Percentiles rank a stretch among this genome's conserved stretches.
Evolutionary conservation across 2,329 filamentous ascomycete genomes (phyloP).

Genomic region (Nigrospora oryzae): DNA sequence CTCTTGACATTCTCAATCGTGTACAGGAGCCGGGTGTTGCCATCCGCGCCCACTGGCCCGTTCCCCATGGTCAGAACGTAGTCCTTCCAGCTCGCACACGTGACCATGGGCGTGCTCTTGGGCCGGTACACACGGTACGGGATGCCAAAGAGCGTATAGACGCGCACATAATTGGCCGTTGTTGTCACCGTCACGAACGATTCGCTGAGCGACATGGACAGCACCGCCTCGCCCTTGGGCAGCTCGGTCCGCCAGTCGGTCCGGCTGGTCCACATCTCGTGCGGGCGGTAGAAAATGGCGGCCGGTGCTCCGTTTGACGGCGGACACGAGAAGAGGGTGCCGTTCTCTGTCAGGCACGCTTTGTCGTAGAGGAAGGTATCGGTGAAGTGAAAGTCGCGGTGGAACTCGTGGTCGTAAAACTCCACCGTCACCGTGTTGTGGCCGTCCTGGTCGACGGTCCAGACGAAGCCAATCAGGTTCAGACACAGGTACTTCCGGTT

Average conservation of each 20-base stretch:
- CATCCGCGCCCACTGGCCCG: constrained; percentile 72
- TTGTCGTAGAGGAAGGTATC: constrained; percentile 96
- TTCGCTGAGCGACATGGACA: constrained; percentile 83
- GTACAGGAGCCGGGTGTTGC: constrained; percentile 72
- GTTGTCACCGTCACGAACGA: constrained; percentile 89
- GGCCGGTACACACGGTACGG: constrained; percentile 85
- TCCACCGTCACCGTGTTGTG: constrained; percentile 93
- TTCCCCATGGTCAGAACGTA: constrained; percentile 97
- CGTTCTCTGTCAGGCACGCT: constrained; percentile 80
- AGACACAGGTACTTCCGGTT: constrained; percentile 89
- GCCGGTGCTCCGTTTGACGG: constrained; percentile 59
- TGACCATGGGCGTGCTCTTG: constrained; percentile 83
- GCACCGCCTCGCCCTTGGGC: constrained; percentile 79
- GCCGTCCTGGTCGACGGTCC: constrained; percentile 92
- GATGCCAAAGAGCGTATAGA: constrained; percentile 89
- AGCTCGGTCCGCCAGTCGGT: constrained; percentile 84
- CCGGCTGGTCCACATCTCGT: constrained; percentile 91
- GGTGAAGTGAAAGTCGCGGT: constrained; percentile 94
- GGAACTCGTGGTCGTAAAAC: constrained; percentile 89
- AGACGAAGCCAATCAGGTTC: constrained; percentile 89
- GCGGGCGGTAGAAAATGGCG: constrained; percentile 89
- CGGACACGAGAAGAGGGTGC: constrained; percentile 76
- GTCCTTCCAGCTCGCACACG: constrained; percentile 88
- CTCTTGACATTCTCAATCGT: constrained; percentile 91
- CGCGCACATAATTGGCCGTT: constrained; percentile 75